Percentiles rank a stretch among this genome's conserved stretches.
These are phyloP conservation scores for Hypoxylon intermedium DNA, from an alignment of 495 filamentous ascomycete species.

Conservation along the genomic window DNA sequence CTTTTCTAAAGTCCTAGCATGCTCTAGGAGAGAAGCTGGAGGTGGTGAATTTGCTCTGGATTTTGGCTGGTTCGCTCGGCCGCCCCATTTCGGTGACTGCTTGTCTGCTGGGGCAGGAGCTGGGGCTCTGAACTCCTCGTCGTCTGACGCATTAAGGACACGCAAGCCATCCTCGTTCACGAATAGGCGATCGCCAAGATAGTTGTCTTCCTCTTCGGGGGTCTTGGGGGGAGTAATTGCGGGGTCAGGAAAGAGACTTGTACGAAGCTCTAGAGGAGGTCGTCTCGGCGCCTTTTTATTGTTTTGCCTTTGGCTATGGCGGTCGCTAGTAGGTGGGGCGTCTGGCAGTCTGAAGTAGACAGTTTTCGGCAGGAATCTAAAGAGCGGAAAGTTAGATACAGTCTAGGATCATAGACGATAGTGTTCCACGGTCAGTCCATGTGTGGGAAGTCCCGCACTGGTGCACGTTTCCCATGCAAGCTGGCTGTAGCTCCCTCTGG, in stretches of 20 bases:
- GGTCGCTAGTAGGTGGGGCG: conserved; percentile 43
- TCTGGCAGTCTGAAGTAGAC: conserved; percentile 71
- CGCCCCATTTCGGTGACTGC: conserved; percentile 74
- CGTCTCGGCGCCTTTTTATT: conserved; percentile 37
- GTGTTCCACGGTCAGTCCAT: background rate
- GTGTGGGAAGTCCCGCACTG: background rate
- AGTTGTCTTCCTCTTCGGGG: conserved; percentile 58
- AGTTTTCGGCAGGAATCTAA: conserved; percentile 88
- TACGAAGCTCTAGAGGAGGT: conserved; percentile 46
- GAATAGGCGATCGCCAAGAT: conserved; percentile 66
- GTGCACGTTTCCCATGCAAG: conserved; percentile 1
- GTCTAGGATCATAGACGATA: background rate
- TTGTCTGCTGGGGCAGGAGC: conserved; percentile 68
- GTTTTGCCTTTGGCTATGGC: conserved; percentile 42
- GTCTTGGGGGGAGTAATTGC: conserved; percentile 65
- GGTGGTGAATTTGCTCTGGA: conserved; percentile 72
- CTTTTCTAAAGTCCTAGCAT: conserved; percentile 61
- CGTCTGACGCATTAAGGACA: conserved; percentile 45
- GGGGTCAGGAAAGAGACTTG: conserved; percentile 55
- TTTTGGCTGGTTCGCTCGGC: conserved; percentile 73
- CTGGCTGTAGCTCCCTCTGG: conserved; percentile 11
- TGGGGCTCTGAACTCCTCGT: conserved; percentile 53
- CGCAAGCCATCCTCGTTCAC: conserved; percentile 59
- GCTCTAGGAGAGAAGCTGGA: conserved; percentile 73
- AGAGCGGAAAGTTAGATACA: conserved; percentile 5